Percentiles rank a stretch among this genome's conserved stretches.
phyloP scores from a whole-genome alignment of 2,329 filamentous ascomycete species.

The Davidsoniella virescens region DNA sequence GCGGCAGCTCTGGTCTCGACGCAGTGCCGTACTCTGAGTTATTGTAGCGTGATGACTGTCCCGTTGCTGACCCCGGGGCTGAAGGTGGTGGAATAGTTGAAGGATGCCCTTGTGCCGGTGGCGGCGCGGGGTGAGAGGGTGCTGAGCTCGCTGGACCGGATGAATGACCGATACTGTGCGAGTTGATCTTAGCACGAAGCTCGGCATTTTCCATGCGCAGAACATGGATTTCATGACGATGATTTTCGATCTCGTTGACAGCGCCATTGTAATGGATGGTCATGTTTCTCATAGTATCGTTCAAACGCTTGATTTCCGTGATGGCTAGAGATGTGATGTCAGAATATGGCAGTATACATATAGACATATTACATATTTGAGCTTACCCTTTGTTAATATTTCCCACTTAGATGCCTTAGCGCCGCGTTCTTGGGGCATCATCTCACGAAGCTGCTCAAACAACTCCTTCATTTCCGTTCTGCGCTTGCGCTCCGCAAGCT shows the following conservation, averaged over 20 bases:
- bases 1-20: slow-evolving; percentile 31
- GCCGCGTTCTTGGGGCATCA: slow-evolving; percentile 66
- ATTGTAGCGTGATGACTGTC: background rate
- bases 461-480: slow-evolving; percentile 79
- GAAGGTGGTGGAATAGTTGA: slow-evolving; percentile 16
- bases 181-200: slow-evolving; percentile 23
- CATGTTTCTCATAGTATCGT: slow-evolving; percentile 30
- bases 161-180: slow-evolving; percentile 1
- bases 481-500: slow-evolving; percentile 68
- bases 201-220: slow-evolving; percentile 33
- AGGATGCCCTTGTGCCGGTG: slow-evolving; percentile 17
- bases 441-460: slow-evolving; percentile 63
- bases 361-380: background rate
- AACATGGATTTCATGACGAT: slow-evolving; percentile 33
- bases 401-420: slow-evolving; percentile 85
- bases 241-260: slow-evolving; percentile 28
- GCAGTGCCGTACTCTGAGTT: slow-evolving; percentile 15
- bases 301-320: slow-evolving; percentile 40
- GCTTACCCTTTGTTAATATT: slow-evolving; percentile 65
- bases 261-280: slow-evolving; percentile 28
- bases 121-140: slow-evolving; percentile 15
- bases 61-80: slow-evolving; percentile 17
- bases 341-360: slow-evolving; percentile 4
- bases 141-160: slow-evolving; percentile 14
- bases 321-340: slow-evolving; percentile 31